phyloP scores from a whole-genome alignment of 2,329 filamentous ascomycete species.

The Pseudogymnoascus sp. region DNA sequence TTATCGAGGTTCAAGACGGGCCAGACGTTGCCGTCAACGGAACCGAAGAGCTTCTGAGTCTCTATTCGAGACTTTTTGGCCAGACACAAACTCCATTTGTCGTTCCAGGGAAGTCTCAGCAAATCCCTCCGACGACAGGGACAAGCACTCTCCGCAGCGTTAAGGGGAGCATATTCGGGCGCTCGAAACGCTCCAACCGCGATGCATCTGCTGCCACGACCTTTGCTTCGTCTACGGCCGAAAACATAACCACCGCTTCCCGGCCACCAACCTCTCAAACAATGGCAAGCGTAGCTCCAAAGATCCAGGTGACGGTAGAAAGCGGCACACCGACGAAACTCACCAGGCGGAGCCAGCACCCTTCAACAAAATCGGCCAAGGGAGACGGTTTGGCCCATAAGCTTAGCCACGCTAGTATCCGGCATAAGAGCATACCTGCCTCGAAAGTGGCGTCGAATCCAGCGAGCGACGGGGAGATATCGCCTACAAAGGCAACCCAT shows the following conservation, averaged over 20 bases:
- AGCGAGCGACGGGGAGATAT: background rate
- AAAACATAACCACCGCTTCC: slow-evolving; percentile 12
- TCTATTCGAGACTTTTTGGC: slow-evolving; percentile 77
- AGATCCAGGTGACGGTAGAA: slow-evolving; percentile 70
- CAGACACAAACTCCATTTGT: slow-evolving; percentile 24
- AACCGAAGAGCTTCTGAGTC: slow-evolving; percentile 71
- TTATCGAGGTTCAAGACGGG: slow-evolving; percentile 77
- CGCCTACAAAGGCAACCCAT: background rate
- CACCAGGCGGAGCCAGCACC: slow-evolving; percentile 26
- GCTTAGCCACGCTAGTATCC: slow-evolving; percentile 37
- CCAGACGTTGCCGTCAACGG: slow-evolving; percentile 80
- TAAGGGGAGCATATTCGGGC: slow-evolving; percentile 71
- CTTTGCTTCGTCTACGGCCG: slow-evolving; percentile 1
- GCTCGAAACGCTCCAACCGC: slow-evolving; percentile 36
- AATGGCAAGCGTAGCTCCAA: slow-evolving; percentile 36
- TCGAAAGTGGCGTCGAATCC: background rate
- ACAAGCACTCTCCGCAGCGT: slow-evolving; percentile 63
- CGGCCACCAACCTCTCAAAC: slow-evolving; percentile 26
- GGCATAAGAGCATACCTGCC: slow-evolving; percentile 42
- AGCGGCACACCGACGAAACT: slow-evolving; percentile 36
- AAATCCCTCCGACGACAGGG: slow-evolving; percentile 56
- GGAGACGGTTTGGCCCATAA: slow-evolving; percentile 32
- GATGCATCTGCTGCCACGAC: slow-evolving; percentile 31
- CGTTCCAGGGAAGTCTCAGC: slow-evolving; percentile 31
- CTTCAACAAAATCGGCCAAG: slow-evolving; percentile 30